Base-by-base conservation (phyloP, 352 stramenopile species). In the Phytophthora quininea region DNA sequence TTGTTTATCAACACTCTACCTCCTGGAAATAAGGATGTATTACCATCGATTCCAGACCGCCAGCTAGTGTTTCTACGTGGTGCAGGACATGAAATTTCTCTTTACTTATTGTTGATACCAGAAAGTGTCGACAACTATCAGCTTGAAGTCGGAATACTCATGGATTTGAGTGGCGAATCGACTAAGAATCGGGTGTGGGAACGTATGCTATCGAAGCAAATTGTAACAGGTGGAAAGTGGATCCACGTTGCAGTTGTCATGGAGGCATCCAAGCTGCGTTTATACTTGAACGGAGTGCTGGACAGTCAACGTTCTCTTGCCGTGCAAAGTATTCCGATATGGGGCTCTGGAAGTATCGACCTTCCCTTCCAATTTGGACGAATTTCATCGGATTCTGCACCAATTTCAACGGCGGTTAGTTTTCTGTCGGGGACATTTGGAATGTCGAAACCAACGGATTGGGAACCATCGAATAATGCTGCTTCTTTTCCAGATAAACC, bases 261-360 rank as follows among this genome's bases (percentile, higher is more conserved):
- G 48, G 94, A 98, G 76, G 74, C 77, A 3, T 70, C 75, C 5
- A 97, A 98, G 58, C 54, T 98, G 6, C 84, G 90, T 3, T 60
- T 98, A 6, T 98, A 97, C 63, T 57, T 98, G 10, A 97, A 98
- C 45, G 94, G 93, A 2, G 57, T 89, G 24, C 71, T 97, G 0
- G 94, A 98, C 56, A 81, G 68, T 12, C 90, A 98, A 62, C 85
- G 85, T 12, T 86, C 77, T 4, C 73, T 93, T n/a, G 52, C 76
- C 1, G 62, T 71, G 0, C 58, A 78, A 37, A 74, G 76, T 11
- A 57, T 76, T 42, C 50, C 72, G 12, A 61, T 74, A 2, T 66
- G 77, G 50, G 64, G 56, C 3, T 51, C 47, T 63, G 69, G 64
- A 12, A 80, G 38, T 8, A 72, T 88, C 3, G 69, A 84, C 33